Conservation (phyloP, 2,329 filamentous ascomycete genomes). For the Ascosphaera pollenicola region DNA sequence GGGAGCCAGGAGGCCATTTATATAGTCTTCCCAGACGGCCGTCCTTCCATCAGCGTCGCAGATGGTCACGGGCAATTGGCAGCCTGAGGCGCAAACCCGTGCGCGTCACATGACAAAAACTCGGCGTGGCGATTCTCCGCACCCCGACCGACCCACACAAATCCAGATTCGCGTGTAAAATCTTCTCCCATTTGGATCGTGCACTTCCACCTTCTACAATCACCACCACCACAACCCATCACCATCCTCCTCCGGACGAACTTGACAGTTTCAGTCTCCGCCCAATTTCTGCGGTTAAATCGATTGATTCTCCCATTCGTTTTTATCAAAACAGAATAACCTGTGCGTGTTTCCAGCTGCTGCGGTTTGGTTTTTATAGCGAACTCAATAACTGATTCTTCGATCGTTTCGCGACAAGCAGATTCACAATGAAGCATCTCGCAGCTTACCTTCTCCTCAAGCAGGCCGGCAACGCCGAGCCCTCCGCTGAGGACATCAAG, state of each 20-base stretch:
- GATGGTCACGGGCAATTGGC: no score
- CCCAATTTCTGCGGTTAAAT: conserved; percentile 87
- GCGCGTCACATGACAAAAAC: no score
- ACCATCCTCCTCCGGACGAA: conserved; percentile 29
- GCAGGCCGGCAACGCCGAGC: conserved; percentile 79
- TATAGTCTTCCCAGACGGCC: no score
- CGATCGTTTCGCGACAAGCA: conserved; percentile 5
- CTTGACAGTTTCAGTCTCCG: conserved; percentile 99
- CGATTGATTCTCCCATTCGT: conserved; percentile 60
- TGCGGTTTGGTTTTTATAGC: no score
- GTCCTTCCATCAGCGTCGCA: no score
- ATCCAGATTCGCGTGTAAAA: no score
- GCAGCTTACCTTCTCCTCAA: conserved; percentile 95
- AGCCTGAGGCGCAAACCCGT: no score
- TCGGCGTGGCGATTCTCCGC: no score
- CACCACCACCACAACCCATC: conserved; percentile 7
- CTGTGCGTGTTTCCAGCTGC: conserved; percentile 8
- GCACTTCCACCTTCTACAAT: not conserved
- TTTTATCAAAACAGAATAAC: conserved; percentile 6
- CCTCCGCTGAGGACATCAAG: conserved; percentile 72
- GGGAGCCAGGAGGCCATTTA: no score
- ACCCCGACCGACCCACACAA: no score
- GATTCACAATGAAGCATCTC: conserved; percentile 93
- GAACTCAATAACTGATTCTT: no score
- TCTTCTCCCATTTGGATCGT: not conserved